Conservation (phyloP, 2,329 filamentous ascomycete species). For the Calcarisporium arbuscula region DNA sequence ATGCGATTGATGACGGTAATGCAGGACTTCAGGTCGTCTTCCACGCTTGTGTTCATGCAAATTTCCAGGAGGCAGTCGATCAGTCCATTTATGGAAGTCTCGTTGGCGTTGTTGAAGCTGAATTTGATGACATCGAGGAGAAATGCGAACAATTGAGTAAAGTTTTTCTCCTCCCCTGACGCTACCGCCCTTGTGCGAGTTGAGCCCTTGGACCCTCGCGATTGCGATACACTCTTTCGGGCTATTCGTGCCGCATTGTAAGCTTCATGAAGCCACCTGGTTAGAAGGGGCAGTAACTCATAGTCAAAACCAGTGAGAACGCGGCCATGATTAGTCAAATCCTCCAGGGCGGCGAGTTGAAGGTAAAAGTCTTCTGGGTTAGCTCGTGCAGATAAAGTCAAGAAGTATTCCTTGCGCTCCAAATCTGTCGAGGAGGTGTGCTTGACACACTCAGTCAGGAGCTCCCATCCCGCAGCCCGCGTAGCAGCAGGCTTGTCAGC, state of each 20-base stretch:
- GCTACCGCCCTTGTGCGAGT: slow-evolving; percentile 29
- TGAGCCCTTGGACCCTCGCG: slow-evolving; percentile 28
- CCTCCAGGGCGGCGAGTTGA: slow-evolving; percentile 56
- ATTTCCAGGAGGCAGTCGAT: slow-evolving; percentile 59
- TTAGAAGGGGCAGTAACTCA: slow-evolving; percentile 56
- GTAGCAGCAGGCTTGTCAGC: slow-evolving; percentile 45
- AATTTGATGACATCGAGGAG: slow-evolving; percentile 67
- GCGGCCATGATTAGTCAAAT: slow-evolving; percentile 55
- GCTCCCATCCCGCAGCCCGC: slow-evolving; percentile 57
- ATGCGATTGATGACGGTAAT: slow-evolving; percentile 64
- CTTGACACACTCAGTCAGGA: slow-evolving; percentile 59
- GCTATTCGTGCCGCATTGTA: slow-evolving; percentile 49
- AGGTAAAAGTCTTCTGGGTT: slow-evolving; percentile 59
- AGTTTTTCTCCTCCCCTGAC: slow-evolving; percentile 52
- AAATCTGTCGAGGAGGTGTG: slow-evolving; percentile 57
- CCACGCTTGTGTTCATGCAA: slow-evolving; percentile 59
- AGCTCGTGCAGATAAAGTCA: slow-evolving; percentile 50
- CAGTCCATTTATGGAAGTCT: slow-evolving; percentile 53
- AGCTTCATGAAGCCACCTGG: slow-evolving; percentile 50
- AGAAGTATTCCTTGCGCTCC: slow-evolving; percentile 60
- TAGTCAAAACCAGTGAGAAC: slow-evolving; percentile 62
- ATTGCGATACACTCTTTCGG: slow-evolving; percentile 39
- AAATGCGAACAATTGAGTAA: slow-evolving; percentile 59
- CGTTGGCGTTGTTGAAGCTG: slow-evolving; percentile 62
- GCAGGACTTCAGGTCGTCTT: slow-evolving; percentile 60